Conservation (phyloP, 768 basidiomycete species). For the Calocera viscosa region DNA sequence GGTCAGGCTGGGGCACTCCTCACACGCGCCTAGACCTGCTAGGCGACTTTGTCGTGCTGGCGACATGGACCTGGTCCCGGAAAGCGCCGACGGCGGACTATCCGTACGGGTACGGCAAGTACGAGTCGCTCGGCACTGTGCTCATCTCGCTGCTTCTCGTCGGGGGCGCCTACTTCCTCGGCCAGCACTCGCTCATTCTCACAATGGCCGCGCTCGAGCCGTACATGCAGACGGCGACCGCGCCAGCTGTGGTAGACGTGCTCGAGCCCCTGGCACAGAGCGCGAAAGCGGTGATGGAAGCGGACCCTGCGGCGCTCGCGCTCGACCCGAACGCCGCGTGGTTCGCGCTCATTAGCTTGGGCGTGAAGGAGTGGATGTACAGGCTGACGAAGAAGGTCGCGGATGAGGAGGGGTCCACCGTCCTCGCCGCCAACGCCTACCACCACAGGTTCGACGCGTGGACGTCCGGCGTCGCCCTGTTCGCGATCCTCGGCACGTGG, state of each 20-base stretch:
- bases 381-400: conserved; percentile 80
- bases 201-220: conserved; percentile 60
- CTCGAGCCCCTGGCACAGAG: conserved; percentile 33
- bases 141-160: conserved; percentile 78
- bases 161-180: conserved; percentile 50
- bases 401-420: conserved; percentile 78
- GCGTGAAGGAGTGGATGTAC: conserved; percentile 89
- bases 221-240: conserved; percentile 48
- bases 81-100: conserved; percentile 66
- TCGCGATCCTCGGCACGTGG: conserved; percentile 85
- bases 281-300: conserved; percentile 32
- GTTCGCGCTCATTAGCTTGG: conserved; percentile 74
- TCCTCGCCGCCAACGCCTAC: conserved; percentile 87
- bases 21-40: conserved; percentile 45
- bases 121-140: conserved; percentile 89
- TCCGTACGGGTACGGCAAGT: conserved; percentile 82
- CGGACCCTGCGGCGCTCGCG: conserved; percentile 29
- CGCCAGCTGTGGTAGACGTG: conserved; percentile 53
- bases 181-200: conserved; percentile 80
- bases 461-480: conserved; percentile 79
- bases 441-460: conserved; percentile 98
- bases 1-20: background rate
- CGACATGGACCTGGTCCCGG: conserved; percentile 76
- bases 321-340: conserved; percentile 93
- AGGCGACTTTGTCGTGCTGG: conserved; percentile 83